A percentile compares a stretch with the other conserved stretches of the same genome.
phyloP scores from a whole-genome alignment of 768 basidiomycete genomes.

The Hygrophorus russula region DNA sequence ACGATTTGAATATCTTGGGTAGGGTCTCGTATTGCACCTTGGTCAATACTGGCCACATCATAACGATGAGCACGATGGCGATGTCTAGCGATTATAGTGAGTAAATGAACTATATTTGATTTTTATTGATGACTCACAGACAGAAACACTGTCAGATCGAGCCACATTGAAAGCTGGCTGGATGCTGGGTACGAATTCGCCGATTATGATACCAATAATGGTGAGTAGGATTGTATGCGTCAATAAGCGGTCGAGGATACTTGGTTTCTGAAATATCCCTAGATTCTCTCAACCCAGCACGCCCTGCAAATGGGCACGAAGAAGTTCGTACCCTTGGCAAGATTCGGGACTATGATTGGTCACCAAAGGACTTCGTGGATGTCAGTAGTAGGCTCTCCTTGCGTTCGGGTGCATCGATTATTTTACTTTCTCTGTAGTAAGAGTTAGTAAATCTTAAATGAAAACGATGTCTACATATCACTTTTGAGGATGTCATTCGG shows the following conservation, averaged over 20 bases:
- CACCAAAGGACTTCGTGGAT: too few relatives aligned
- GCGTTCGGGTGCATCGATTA: too few relatives aligned
- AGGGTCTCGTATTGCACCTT: constrained; percentile 71
- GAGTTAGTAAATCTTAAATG: too few relatives aligned
- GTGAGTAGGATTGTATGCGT: constrained; percentile 54
- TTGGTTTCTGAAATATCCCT: constrained; percentile 31
- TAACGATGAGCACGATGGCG: constrained; percentile 68
- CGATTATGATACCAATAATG: constrained; percentile 67
- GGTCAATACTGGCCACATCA: constrained; percentile 80
- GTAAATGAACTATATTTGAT: neutral
- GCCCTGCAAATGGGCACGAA: too few relatives aligned
- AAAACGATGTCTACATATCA: too few relatives aligned
- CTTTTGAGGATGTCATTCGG: too few relatives aligned
- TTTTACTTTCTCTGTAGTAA: too few relatives aligned
- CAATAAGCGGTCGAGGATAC: constrained; percentile 47
- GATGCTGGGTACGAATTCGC: constrained; percentile 51
- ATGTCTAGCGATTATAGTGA: constrained; percentile 33
- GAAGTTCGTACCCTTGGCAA: too few relatives aligned
- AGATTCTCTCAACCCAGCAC: neutral
- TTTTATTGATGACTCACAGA: constrained; percentile 42
- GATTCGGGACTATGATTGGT: too few relatives aligned
- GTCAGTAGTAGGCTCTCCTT: neutral
- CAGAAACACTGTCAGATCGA: constrained; percentile 58
- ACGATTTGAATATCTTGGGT: constrained; percentile 40
- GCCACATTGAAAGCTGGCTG: constrained; percentile 52